Evolutionary conservation across 2,329 filamentous ascomycete genomes (phyloP).

Genomic region (Hypoxylon sp.): DNA sequence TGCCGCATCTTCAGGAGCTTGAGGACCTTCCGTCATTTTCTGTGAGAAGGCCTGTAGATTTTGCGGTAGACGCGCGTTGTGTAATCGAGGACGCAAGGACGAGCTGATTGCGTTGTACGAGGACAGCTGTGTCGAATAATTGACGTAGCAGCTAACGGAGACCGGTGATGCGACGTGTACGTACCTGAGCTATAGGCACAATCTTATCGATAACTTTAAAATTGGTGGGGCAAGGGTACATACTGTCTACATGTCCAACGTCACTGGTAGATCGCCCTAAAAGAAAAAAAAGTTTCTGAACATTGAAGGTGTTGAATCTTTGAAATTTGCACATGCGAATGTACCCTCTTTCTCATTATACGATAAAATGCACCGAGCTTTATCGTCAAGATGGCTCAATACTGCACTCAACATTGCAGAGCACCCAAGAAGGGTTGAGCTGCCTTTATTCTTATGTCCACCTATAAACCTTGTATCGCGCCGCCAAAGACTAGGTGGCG

Average conservation of each 20-base stretch:
- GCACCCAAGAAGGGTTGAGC: conserved; percentile 54
- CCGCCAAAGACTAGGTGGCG: conserved; percentile 51
- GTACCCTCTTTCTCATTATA: conserved; percentile 4
- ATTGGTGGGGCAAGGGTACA: conserved; percentile 25
- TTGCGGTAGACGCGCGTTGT: conserved; percentile 21
- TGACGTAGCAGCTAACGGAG: conserved; percentile 39
- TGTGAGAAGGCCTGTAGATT: not conserved
- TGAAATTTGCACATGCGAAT: conserved; percentile 22
- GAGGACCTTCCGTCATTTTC: conserved; percentile 51
- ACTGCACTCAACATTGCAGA: conserved; percentile 62
- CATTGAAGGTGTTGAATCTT: not conserved
- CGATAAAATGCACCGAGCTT: conserved; percentile 61
- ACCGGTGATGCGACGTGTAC: conserved; percentile 15
- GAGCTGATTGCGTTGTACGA: conserved; percentile 27
- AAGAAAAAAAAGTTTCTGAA: conserved; percentile 14
- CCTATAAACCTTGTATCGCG: conserved; percentile 56
- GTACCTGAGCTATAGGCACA: conserved; percentile 12
- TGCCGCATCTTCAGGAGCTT: conserved; percentile 62
- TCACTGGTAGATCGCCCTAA: conserved; percentile 23
- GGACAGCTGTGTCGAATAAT: conserved; percentile 39
- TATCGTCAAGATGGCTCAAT: conserved; percentile 61
- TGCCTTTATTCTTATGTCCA: conserved; percentile 67
- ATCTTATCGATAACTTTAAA: conserved; percentile 39
- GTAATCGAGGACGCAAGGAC: conserved; percentile 21
- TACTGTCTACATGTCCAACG: no score